Conservation (phyloP, 176 grass and related monocot genomes). For the Puya raimondii region DNA sequence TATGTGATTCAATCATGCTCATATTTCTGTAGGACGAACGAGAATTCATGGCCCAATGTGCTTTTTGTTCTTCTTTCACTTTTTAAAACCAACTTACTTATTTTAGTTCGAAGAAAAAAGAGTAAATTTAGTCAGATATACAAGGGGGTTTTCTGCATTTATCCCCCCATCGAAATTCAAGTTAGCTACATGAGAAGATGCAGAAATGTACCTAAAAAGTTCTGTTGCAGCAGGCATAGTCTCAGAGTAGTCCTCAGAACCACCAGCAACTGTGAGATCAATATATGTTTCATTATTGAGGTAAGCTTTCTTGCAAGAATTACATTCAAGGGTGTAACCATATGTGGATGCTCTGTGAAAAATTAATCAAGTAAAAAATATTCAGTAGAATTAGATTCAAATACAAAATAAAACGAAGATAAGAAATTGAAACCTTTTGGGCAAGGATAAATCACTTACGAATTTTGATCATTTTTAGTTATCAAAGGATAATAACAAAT, state of each 20-base stretch:
- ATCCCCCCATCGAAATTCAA: neutral
- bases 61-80: neutral
- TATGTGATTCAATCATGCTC: neutral
- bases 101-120: too few relatives aligned
- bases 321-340: slow-evolving; percentile 3
- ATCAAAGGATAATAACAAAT: slow-evolving; percentile 23
- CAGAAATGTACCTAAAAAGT: slow-evolving; percentile 16
- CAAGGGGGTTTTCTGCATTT: neutral
- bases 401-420: neutral
- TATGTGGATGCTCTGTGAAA: slow-evolving; percentile 4
- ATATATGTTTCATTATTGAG: slow-evolving; percentile 16
- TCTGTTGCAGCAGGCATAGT: slow-evolving; percentile 18
- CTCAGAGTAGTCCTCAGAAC: slow-evolving; percentile 20
- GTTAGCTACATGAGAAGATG: neutral
- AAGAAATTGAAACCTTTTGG: neutral
- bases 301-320: slow-evolving; percentile 18
- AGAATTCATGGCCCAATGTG: neutral
- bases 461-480: neutral
- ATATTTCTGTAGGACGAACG: neutral
- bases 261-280: slow-evolving; percentile 16
- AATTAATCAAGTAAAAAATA: neutral
- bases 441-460: neutral
- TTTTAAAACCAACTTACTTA: too few relatives aligned
- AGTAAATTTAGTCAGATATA: too few relatives aligned
- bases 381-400: neutral